Evolutionary conservation across 2,329 filamentous ascomycete species (phyloP).

Genomic region (Sclerotinia minor): DNA sequence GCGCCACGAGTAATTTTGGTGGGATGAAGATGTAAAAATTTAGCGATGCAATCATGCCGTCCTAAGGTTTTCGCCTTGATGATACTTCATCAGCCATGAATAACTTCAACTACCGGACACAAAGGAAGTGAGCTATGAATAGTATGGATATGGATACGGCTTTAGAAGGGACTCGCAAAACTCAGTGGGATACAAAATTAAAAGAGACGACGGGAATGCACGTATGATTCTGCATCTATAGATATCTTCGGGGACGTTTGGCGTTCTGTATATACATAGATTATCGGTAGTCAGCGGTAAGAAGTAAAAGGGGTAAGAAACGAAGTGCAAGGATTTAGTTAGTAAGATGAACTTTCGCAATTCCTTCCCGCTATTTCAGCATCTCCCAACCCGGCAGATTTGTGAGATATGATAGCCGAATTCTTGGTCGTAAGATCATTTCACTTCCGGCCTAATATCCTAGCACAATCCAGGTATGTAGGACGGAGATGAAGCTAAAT

Average conservation of each 20-base stretch:
- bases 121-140: neutral
- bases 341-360: neutral
- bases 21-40: neutral
- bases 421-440: neutral
- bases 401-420: neutral
- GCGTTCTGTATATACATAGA: conserved; percentile 1
- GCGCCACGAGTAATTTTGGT: fast-evolving
- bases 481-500: neutral
- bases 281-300: neutral
- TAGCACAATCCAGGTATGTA: neutral
- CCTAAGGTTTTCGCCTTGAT: neutral
- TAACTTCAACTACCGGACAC: neutral
- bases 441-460: neutral
- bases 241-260: neutral
- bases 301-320: neutral
- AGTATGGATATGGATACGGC: neutral
- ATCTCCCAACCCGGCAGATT: neutral
- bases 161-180: neutral
- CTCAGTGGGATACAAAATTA: neutral
- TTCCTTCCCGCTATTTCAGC: neutral
- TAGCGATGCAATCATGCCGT: neutral
- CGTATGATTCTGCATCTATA: neutral
- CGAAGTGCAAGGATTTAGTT: neutral
- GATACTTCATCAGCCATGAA: neutral
- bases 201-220: neutral